phyloP scores from a whole-genome alignment of 1,284 basidiomycete genomes.

The Lentinula novae-zelandiae region DNA sequence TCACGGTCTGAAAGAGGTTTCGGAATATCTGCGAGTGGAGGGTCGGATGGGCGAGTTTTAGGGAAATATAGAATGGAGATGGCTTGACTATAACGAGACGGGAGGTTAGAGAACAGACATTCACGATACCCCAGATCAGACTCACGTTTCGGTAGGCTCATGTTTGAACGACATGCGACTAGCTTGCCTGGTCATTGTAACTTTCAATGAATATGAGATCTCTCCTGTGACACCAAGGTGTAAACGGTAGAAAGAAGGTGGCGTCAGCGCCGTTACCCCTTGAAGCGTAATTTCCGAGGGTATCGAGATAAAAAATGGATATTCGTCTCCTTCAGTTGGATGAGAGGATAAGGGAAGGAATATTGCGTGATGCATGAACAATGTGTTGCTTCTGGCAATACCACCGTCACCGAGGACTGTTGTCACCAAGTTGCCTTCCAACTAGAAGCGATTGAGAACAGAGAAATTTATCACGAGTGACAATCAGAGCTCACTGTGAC shows the following conservation, averaged over 20 bases:
- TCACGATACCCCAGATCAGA: conserved; percentile 1
- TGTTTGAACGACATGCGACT: conserved; percentile 25
- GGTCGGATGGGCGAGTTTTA: conserved; percentile 33
- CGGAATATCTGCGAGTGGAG: conserved; percentile 27
- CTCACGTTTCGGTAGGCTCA: conserved; percentile 36
- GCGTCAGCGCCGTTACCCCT: conserved; percentile 27
- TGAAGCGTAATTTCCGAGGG: conserved; percentile 28
- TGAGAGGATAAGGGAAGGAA: conserved; percentile 26
- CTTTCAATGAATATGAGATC: conserved; percentile 35
- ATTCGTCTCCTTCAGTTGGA: conserved; percentile 21
- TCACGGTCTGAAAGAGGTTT: conserved; percentile 16
- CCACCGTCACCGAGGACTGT: not conserved
- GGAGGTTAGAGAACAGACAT: not conserved
- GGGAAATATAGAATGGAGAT: conserved; percentile 36
- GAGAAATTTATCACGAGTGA: not conserved
- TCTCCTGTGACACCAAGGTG: conserved; percentile 35
- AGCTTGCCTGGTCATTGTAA: conserved; percentile 38
- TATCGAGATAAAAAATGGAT: conserved; percentile 37
- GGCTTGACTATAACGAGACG: conserved; percentile 21
- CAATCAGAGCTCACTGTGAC: conserved; percentile 27
- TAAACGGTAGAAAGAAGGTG: conserved; percentile 36
- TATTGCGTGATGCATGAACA: conserved; percentile 28
- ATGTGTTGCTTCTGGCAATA: not conserved
- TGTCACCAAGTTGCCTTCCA: conserved; percentile 31
- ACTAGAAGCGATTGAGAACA: conserved; percentile 22